phyloP scores from a whole-genome alignment of 106 monocot genomes.

The Dactylorhiza incarnata region DNA sequence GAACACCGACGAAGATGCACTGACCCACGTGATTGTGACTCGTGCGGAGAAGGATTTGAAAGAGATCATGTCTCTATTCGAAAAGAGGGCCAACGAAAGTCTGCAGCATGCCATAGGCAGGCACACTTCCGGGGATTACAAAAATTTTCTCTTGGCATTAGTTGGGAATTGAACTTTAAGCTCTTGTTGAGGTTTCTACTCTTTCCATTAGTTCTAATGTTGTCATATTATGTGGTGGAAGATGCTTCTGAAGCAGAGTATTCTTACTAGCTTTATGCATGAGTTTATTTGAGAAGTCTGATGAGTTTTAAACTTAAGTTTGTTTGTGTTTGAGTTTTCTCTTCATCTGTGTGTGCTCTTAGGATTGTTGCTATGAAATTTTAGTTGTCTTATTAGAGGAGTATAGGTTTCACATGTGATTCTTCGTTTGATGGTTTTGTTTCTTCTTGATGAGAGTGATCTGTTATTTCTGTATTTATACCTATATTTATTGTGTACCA shows the following conservation, averaged over 20 bases:
- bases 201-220: neutral
- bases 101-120: constrained; percentile 17
- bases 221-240: neutral
- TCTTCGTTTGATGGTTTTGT: no score
- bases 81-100: constrained; percentile 16
- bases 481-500: no score
- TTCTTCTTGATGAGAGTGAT: no score
- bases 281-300: neutral
- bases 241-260: neutral
- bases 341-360: neutral
- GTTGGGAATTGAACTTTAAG: constrained; percentile 12
- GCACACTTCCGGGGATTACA: constrained; percentile 23
- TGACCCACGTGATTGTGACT: constrained; percentile 59
- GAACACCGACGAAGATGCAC: constrained; percentile 31
- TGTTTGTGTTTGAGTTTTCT: neutral
- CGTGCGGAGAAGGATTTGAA: constrained; percentile 69
- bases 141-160: constrained; percentile 22
- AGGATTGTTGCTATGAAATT: neutral
- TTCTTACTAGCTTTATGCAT: neutral
- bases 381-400: neutral
- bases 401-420: no score
- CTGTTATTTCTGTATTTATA: no score
- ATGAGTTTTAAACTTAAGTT: neutral
- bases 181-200: neutral
- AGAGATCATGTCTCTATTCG: constrained; percentile 31